These are phyloP conservation scores for Penicillium canariense DNA, from an alignment of 495 filamentous ascomycete genomes.

Conservation along the genomic window DNA sequence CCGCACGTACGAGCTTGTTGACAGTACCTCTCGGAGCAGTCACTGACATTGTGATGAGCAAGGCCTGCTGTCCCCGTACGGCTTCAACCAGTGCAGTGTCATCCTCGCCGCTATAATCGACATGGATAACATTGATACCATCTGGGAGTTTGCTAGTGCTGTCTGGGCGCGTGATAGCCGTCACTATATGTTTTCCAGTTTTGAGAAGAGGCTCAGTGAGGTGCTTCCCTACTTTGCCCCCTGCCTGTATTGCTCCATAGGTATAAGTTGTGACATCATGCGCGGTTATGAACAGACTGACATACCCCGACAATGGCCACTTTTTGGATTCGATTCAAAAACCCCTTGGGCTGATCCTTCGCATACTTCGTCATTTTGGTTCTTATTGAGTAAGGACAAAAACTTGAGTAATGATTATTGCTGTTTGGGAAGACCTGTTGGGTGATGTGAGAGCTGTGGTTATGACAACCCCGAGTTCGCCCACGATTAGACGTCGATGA, in stretches of 20 bases:
- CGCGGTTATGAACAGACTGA: background rate
- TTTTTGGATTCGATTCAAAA: slow-evolving; percentile 2
- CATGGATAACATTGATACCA: background rate
- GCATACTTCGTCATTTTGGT: slow-evolving; percentile 5
- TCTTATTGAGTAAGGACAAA: background rate
- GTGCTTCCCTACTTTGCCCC: slow-evolving; percentile 1
- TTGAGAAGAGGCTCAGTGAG: background rate
- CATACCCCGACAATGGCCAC: slow-evolving; percentile 5
- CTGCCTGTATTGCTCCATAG: background rate
- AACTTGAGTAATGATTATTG: background rate
- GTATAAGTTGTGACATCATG: background rate
- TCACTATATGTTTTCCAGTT: background rate
- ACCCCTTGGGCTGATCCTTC: slow-evolving; percentile 5
- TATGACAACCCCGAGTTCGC: background rate
- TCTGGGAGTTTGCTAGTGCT: background rate
- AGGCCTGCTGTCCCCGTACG: background rate
- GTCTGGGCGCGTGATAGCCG: background rate
- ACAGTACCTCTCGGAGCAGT: background rate
- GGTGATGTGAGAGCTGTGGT: background rate
- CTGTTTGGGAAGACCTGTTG: background rate
- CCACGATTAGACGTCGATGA: background rate
- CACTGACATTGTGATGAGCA: background rate
- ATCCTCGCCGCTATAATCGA: background rate
- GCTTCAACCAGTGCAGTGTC: background rate
- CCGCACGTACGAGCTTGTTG: background rate